phyloP scores from a whole-genome alignment of 371 early-diverging fungal species.

The Umbelopsis sp. region DNA sequence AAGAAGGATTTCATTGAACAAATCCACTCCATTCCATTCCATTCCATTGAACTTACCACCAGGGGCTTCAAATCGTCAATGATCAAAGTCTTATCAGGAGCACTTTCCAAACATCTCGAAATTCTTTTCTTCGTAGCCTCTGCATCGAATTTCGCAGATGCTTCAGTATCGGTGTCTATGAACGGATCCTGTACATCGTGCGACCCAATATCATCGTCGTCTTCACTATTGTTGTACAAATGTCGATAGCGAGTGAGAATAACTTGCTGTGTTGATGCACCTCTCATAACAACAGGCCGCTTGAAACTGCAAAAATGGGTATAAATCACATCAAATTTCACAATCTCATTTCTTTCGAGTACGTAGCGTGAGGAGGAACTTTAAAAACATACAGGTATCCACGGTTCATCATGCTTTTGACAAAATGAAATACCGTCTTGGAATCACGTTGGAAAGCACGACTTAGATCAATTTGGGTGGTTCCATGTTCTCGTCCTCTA shows the following conservation, averaged over 20 bases:
- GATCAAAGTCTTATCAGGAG: neutral
- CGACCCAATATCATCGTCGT: neutral
- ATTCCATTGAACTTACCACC: neutral
- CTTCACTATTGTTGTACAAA: neutral
- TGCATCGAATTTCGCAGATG: neutral
- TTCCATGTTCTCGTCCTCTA: neutral
- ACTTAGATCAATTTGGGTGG: neutral
- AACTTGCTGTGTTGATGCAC: neutral
- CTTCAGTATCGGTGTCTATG: neutral
- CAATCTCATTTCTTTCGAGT: neutral
- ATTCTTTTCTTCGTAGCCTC: neutral
- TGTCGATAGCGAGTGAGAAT: neutral
- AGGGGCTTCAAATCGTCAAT: neutral
- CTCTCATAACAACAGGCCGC: neutral
- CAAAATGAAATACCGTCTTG: constrained; percentile 1
- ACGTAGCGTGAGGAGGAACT: no score
- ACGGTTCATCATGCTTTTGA: neutral
- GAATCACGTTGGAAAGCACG: neutral
- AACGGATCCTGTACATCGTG: neutral
- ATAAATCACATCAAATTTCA: neutral
- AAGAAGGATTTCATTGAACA: neutral
- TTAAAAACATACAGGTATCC: neutral
- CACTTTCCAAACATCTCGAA: neutral
- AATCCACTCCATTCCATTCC: no score
- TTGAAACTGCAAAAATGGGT: neutral